Conservation (phyloP, 1,284 basidiomycete species). For the Bondarzewia mesenterica region DNA sequence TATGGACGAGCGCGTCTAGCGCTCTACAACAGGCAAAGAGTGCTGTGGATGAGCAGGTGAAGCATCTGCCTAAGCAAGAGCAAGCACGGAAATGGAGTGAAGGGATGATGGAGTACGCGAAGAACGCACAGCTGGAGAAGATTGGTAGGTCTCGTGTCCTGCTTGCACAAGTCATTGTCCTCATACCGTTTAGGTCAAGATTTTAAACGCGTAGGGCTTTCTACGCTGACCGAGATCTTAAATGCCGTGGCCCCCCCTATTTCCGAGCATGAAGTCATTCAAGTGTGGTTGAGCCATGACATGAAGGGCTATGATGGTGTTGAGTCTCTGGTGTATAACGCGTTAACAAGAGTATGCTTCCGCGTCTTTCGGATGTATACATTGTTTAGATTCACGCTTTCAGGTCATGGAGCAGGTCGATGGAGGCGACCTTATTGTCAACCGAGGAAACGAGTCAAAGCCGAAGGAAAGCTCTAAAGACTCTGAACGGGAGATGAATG, state of each 20-base stretch:
- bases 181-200: slow-evolving; percentile 61
- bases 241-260: slow-evolving; percentile 98
- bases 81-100: slow-evolving; percentile 74
- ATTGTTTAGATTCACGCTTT: slow-evolving; percentile 3
- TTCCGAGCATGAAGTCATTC: slow-evolving; percentile 94
- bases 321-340: slow-evolving; percentile 90
- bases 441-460: slow-evolving; percentile 70
- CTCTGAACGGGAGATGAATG: slow-evolving; percentile 62
- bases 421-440: slow-evolving; percentile 85
- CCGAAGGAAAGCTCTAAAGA: slow-evolving; percentile 46
- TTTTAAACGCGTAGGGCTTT: slow-evolving; percentile 78
- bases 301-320: slow-evolving; percentile 96
- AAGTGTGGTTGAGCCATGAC: slow-evolving; percentile 92
- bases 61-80: slow-evolving; percentile 72
- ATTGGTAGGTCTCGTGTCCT: slow-evolving; percentile 42
- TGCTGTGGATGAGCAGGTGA: slow-evolving; percentile 88
- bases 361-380: slow-evolving; percentile 2
- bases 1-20: slow-evolving; percentile 81
- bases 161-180: slow-evolving; percentile 2
- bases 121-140: slow-evolving; percentile 67
- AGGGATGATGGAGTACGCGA: slow-evolving; percentile 32
- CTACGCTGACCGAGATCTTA: slow-evolving; percentile 83
- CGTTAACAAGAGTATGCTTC: slow-evolving; percentile 61
- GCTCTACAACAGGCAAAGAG: slow-evolving; percentile 83
- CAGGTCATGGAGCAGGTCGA: slow-evolving; percentile 92